A percentile compares a stretch with the other conserved stretches of the same genome.
These are phyloP conservation scores for Ceratobasidium sp. DNA, from an alignment of 1,284 basidiomycete genomes.

Conservation along the genomic window DNA sequence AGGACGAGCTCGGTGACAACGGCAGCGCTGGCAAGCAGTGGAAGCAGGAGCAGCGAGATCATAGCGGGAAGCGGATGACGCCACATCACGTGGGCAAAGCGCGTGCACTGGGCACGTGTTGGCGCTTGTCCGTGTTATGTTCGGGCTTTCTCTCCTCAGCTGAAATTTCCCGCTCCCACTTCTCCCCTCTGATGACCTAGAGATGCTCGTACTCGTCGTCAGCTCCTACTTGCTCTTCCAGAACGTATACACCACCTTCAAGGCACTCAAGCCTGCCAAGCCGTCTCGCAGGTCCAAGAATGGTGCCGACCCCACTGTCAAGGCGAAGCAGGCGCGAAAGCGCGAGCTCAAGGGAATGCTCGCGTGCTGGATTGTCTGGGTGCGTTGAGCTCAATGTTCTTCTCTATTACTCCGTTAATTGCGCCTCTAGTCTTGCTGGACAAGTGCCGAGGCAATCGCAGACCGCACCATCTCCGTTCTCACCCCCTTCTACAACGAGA, in stretches of 20 bases:
- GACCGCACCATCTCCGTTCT: conserved; percentile 47
- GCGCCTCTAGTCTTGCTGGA: conserved; percentile 46
- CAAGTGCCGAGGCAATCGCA: conserved; percentile 45
- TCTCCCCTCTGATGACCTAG: conserved; percentile 22
- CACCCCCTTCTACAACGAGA: conserved; percentile 48
- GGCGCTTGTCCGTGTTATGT: conserved; percentile 39
- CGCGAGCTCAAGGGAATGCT: conserved; percentile 83
- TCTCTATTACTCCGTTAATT: not conserved
- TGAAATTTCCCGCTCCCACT: not conserved
- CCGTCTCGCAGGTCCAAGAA: conserved; percentile 63
- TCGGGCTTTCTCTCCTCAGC: conserved; percentile 6
- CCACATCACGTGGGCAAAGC: conserved; percentile 35
- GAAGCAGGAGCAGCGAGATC: not conserved
- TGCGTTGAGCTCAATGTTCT: conserved; percentile 55
- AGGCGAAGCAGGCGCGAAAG: conserved; percentile 76
- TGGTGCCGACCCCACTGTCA: conserved; percentile 68
- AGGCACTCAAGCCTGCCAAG: conserved; percentile 74
- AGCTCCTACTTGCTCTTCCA: conserved; percentile 66
- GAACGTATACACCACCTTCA: conserved; percentile 84
- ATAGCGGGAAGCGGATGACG: conserved; percentile 29
- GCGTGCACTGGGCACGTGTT: conserved; percentile 33
- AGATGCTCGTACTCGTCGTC: conserved; percentile 40
- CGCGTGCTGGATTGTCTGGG: conserved; percentile 85
- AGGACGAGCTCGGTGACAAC: conserved; percentile 19
- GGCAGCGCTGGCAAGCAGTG: conserved; percentile 28